Evolutionary conservation across 2,329 filamentous ascomycete species (phyloP).

Genomic region (Cadophora malorum): DNA sequence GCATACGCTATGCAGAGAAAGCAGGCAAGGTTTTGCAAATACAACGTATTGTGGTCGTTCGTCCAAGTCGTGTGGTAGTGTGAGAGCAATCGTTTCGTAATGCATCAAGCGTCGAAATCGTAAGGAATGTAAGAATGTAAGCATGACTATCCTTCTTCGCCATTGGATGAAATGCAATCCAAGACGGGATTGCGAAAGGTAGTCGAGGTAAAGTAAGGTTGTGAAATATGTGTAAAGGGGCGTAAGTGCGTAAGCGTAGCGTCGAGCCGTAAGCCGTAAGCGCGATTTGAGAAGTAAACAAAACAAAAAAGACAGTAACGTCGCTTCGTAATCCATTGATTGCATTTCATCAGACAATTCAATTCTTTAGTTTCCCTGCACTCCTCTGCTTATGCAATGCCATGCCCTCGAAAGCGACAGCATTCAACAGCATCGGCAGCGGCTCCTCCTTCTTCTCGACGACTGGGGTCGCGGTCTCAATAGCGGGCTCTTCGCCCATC

Average conservation of each 20-base stretch:
- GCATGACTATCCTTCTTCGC: neutral
- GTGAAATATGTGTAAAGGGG: slow-evolving; percentile 1
- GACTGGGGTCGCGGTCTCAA: neutral
- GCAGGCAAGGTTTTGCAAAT: neutral
- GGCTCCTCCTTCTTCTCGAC: slow-evolving; percentile 18
- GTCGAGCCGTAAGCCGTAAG: slow-evolving; percentile 15
- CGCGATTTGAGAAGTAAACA: neutral
- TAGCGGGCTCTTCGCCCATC: slow-evolving; percentile 43
- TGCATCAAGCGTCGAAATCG: slow-evolving; percentile 17
- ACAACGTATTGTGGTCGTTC: slow-evolving; percentile 6
- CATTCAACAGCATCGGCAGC: slow-evolving; percentile 26
- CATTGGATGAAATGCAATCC: neutral
- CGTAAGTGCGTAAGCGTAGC: neutral
- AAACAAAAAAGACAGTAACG: neutral
- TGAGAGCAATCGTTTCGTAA: slow-evolving; percentile 7
- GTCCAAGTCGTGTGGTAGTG: slow-evolving; percentile 12
- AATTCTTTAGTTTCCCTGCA: slow-evolving; percentile 5
- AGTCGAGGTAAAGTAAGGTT: too few relatives aligned
- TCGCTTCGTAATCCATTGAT: slow-evolving; percentile 17
- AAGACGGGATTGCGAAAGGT: too few relatives aligned
- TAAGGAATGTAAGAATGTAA: slow-evolving; percentile 19
- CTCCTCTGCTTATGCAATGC: slow-evolving; percentile 21
- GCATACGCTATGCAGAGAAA: slow-evolving; percentile 2
- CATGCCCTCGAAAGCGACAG: slow-evolving; percentile 33
- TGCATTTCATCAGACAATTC: neutral